These are phyloP conservation scores for Leucosporidium scottii DNA, from an alignment of 768 basidiomycete species.

Conservation along the genomic window DNA sequence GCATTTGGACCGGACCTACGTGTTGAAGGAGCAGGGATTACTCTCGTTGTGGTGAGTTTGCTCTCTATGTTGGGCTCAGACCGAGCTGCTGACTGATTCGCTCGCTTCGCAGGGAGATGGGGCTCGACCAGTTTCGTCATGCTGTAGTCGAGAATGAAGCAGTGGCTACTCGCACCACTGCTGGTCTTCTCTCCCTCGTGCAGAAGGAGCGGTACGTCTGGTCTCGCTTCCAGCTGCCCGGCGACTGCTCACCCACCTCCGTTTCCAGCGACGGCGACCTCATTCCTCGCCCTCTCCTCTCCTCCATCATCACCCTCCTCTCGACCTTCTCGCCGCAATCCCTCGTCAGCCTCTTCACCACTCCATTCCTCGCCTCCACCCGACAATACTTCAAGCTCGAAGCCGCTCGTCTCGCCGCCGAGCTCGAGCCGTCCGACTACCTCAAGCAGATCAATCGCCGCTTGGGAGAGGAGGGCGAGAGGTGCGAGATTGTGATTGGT, in stretches of 20 bases:
- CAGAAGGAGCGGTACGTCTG: conserved; percentile 51
- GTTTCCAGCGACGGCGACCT: conserved; percentile 78
- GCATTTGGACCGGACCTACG: conserved; percentile 64
- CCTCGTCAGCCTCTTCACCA: conserved; percentile 75
- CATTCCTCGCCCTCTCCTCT: conserved; percentile 83
- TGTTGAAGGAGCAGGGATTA: conserved; percentile 45
- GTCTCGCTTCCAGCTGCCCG: not conserved
- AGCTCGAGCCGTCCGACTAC: conserved; percentile 63
- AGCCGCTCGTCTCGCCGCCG: conserved; percentile 58
- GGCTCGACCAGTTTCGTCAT: conserved; percentile 52
- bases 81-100: not conserved
- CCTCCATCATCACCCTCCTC: conserved; percentile 44
- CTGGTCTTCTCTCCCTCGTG: conserved; percentile 52
- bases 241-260: not conserved
- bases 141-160: conserved; percentile 50
- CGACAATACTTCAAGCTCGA: conserved; percentile 69
- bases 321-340: conserved; percentile 46
- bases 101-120: conserved; percentile 46
- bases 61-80: not conserved
- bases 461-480: conserved; percentile 66
- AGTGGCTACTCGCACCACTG: conserved; percentile 48
- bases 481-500: conserved; percentile 23
- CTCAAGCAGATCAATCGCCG: conserved; percentile 62
- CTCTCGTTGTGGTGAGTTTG: conserved; percentile 49
- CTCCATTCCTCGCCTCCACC: conserved; percentile 66